Percentiles rank a stretch among this genome's conserved stretches.
These are phyloP conservation scores for Aspergillus sp. DNA, from an alignment of 2,329 filamentous ascomycete species.

Conservation along the genomic window DNA sequence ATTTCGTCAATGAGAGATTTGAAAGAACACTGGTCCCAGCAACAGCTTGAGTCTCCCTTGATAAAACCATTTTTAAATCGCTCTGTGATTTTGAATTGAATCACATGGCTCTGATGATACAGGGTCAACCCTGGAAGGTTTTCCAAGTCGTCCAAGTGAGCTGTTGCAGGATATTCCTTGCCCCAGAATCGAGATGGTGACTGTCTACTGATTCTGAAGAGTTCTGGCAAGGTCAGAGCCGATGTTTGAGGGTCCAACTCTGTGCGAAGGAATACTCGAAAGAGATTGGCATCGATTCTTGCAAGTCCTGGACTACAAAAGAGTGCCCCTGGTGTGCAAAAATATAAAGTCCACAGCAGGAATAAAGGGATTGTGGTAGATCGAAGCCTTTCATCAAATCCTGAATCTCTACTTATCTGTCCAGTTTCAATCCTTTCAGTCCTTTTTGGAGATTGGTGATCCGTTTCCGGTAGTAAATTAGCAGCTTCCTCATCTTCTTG, in stretches of 20 bases:
- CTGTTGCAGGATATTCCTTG: constrained; percentile 16
- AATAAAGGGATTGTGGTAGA: constrained; percentile 20
- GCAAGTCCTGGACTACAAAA: constrained; percentile 14
- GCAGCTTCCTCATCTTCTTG: background rate
- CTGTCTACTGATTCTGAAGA: constrained; percentile 21
- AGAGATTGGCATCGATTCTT: constrained; percentile 14
- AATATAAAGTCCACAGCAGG: constrained; percentile 23
- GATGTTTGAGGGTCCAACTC: constrained; percentile 4
- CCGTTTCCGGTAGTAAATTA: background rate
- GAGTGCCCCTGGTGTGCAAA: constrained; percentile 18
- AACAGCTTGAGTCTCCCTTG: background rate
- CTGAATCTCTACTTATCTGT: background rate
- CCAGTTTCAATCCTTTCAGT: background rate
- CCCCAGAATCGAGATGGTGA: constrained; percentile 23
- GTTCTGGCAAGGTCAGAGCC: constrained; percentile 13
- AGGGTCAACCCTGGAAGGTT: constrained; percentile 17
- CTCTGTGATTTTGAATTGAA: constrained; percentile 21
- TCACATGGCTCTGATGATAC: constrained; percentile 20
- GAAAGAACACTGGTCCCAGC: constrained; percentile 7
- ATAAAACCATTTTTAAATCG: constrained; percentile 8
- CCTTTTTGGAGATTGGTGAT: too few species aligned
- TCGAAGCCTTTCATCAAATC: constrained; percentile 7
- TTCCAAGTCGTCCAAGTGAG: constrained; percentile 22
- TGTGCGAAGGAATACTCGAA: constrained; percentile 15
- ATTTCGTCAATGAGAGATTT: constrained; percentile 14